Evolutionary conservation across 148 eudicot species (phyloP).

Genomic region (Oxyria digyna): DNA sequence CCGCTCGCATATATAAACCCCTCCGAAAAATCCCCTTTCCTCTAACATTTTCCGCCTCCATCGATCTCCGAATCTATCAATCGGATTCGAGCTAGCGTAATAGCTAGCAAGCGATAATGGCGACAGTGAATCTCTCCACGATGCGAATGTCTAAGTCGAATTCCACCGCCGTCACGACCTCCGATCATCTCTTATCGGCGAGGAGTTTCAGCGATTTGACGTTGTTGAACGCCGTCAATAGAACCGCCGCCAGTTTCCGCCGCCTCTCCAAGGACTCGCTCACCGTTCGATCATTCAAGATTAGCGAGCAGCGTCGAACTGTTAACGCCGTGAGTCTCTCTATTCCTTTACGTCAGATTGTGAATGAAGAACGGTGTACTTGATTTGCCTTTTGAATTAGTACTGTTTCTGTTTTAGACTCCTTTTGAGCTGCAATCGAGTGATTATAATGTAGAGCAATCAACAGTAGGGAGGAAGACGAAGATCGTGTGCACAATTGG

Average conservation of each 20-base stretch:
- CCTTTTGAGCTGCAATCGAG: conserved; percentile 36
- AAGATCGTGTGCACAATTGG: conserved; percentile 96
- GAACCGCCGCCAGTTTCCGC: conserved; percentile 8
- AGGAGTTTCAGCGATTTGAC: conserved; percentile 15
- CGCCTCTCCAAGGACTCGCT: conserved; percentile 16
- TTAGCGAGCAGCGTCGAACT: conserved; percentile 16
- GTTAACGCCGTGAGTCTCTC: conserved; percentile 22
- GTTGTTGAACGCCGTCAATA: conserved; percentile 6
- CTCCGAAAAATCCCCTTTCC: background rate
- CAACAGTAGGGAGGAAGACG: conserved; percentile 47
- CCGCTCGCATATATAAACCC: conserved; percentile 4
- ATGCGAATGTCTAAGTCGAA: conserved; percentile 19
- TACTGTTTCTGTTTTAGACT: conserved; percentile 12
- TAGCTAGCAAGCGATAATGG: conserved; percentile 17
- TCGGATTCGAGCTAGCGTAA: background rate
- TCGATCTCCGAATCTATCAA: background rate
- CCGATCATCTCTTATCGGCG: conserved; percentile 27
- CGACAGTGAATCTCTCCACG: conserved; percentile 29
- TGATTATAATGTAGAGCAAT: conserved; percentile 17
- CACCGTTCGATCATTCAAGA: conserved; percentile 31
- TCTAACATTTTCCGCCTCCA: conserved; percentile 13
- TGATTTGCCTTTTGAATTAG: background rate
- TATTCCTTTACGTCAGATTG: background rate
- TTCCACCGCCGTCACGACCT: conserved; percentile 13
- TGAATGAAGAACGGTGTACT: background rate